Evolutionary conservation across 345 rosid genomes (phyloP).

Genomic region (Nasturtium officinale): DNA sequence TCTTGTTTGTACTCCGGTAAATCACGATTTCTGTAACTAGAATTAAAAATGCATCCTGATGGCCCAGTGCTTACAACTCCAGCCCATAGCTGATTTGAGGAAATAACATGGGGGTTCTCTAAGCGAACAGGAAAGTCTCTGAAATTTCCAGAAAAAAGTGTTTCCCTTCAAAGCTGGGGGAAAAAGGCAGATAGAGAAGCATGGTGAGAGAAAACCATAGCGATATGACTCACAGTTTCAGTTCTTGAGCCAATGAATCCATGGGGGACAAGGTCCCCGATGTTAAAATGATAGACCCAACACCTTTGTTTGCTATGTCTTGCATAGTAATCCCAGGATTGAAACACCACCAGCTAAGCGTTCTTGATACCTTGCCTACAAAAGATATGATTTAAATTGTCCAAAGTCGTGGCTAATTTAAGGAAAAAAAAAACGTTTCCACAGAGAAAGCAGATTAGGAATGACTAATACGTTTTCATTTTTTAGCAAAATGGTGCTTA

Average conservation of each 20-base stretch:
- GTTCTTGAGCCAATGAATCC: conserved; percentile 91
- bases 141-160: conserved; percentile 33
- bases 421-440: background rate
- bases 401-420: conserved; percentile 1
- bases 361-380: conserved; percentile 84
- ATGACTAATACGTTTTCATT: conserved; percentile 4
- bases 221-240: conserved; percentile 67
- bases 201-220: conserved; percentile 17
- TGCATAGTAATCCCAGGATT: conserved; percentile 97
- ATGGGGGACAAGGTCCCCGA: conserved; percentile 97
- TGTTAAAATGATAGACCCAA: conserved; percentile 85
- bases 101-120: conserved; percentile 99
- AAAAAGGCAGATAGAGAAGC: conserved; percentile 22
- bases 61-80: conserved; percentile 92
- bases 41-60: conserved; percentile 75
- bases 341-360: conserved; percentile 99
- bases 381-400: conserved; percentile 21
- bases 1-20: conserved; percentile 88
- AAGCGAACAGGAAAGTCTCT: conserved; percentile 87
- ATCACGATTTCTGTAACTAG: conserved; percentile 81
- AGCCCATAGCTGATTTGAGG: conserved; percentile 88
- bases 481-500: conserved; percentile 6
- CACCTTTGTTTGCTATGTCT: conserved; percentile 71
- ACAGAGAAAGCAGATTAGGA: conserved; percentile 6
- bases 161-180: conserved; percentile 38